Evolutionary conservation across 2,329 filamentous ascomycete genomes (phyloP), one percentile per base, ranked within the genome.

Genomic region (Westerdykella aurantiaca): DNA sequence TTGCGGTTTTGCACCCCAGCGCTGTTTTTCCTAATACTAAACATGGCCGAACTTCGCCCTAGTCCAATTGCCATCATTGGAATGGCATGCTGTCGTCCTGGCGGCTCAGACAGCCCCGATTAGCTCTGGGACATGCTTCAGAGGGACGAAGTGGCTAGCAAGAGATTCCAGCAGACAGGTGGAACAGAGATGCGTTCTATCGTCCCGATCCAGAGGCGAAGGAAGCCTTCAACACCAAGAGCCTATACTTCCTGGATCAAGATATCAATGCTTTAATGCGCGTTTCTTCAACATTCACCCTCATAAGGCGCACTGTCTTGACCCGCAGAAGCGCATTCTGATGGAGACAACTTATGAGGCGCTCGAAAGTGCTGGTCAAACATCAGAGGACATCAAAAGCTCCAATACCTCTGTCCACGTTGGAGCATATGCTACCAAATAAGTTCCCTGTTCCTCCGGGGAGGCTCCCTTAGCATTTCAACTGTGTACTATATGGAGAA

Each of bases 51-150:
- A 5, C 33, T 16, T 13, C 33, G 17, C 33, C n/a, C 33, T 35
- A 35, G 33, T 14, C 45, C 51, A 3, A 53, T 53, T 29, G 51
- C 51, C 1, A 34, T 53, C n/a, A 37, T 53, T 12, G 51, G 51
- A 6, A 50, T 31, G 13, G 49, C 41, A 1, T 43, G 64, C 42
- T 56, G 65, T 17, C 55, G 68, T 25, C 65, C 67, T 11, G 64
- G 64, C n/a, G 57, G 42, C 2, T 49, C 56, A n/a, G 41, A 23
- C 13, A 55, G 51, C 6, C 57, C 61, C 12, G 50, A 58, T 5
- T 53, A 56, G 5, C 61, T 68, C 11, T 69, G 67, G 67, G 48
- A 63, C 6, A 39, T 69, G 12, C 48, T 60, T 39, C 55, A 16
- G 17, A 44, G 0, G 66, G 64, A 1, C 48, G 50, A 0, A 45